A percentile compares a stretch with the other conserved stretches of the same genome.
Conservation (phyloP, 2,329 filamentous ascomycete genomes). For the Magnaporthales sp. region DNA sequence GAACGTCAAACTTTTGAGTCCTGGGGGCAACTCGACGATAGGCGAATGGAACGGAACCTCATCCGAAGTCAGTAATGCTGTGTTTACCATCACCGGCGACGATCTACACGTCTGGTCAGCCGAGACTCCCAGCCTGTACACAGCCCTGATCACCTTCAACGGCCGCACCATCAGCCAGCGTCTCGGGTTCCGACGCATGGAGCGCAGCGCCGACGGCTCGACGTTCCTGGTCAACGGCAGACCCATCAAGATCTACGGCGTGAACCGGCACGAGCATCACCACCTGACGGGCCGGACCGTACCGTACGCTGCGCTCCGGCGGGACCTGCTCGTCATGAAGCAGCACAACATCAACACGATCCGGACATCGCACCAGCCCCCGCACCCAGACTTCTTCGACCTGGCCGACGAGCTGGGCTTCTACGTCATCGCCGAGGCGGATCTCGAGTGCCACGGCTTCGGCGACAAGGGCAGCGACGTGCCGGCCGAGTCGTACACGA, state of each 20-base stretch:
- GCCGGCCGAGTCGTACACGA: conserved; percentile 37
- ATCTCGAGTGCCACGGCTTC: conserved; percentile 40
- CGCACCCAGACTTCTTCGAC: conserved; percentile 51
- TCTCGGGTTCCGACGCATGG: conserved; percentile 45
- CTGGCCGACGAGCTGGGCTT: conserved; percentile 55
- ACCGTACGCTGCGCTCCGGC: conserved; percentile 48
- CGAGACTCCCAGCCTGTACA: conserved; percentile 46
- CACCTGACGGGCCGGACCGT: conserved; percentile 43
- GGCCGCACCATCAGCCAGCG: conserved; percentile 30
- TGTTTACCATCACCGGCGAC: conserved; percentile 27
- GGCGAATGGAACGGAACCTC: background rate
- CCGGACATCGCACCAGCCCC: conserved; percentile 59
- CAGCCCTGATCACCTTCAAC: conserved; percentile 16
- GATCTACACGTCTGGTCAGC: conserved; percentile 41
- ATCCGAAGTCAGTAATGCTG: background rate
- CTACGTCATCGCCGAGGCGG: conserved; percentile 52
- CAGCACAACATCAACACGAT: conserved; percentile 61
- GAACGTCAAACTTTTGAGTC: background rate
- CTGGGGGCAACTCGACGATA: background rate
- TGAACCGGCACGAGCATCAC: conserved; percentile 51
- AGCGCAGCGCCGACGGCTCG: conserved; percentile 45
- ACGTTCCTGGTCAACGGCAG: conserved; percentile 88
- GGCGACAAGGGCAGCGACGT: conserved; percentile 47
- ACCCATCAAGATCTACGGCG: conserved; percentile 65
- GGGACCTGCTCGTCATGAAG: conserved; percentile 60